Base-by-base conservation (phyloP, 108 stramenopile genomes). In the Skeletonema marinoi region DNA sequence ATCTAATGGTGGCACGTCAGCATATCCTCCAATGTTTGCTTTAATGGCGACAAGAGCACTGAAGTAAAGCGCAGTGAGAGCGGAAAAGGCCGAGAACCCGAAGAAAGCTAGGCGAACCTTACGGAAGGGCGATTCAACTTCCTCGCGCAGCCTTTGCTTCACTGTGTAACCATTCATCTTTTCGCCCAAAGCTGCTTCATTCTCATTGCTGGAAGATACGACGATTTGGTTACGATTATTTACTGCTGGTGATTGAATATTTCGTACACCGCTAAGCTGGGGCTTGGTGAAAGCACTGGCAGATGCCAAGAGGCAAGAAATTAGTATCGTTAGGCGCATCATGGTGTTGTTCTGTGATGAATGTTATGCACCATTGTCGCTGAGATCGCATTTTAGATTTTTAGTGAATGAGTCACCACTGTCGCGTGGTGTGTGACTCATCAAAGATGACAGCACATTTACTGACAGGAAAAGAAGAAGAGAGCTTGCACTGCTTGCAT, bases 41-140 rank as follows among this genome's bases (percentile, higher is more conserved):
- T 90, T 91, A 41, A 90, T 25, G 21, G 85, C 82, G 35, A 70
- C 88, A 58, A 92, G 56, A 2, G 81, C 70, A 1, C 87, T 88
- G 75, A 95, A 95, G 66, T 93, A 95, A 2, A 93, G 66, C 0
- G 94, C 94, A 7, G 86, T 77, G 66, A 85, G 44, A 4, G 94
- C 94, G 17, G 89, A 90, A 35, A 65, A 83, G 2, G 80, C 66
- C 2, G 85, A 86, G n/a, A 78, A 70, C 0, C 73, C 85, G 78
- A 95, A 95, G 85, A 93, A 90, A 8, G 81, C 65, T 3, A 95
- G 69, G 13, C 94, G 89, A 14, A 93, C 92, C 56, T 88, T 89
- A 0, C 94, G 90, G 82, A 95, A 95, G 19, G 94, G 92, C 9
- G 88, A 89, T 69, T 95, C 94, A 9, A 95, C 83, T 71, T 95